These are phyloP conservation scores for Fomitopsis betulina DNA, from an alignment of 1,284 basidiomycete genomes.

Conservation along the genomic window DNA sequence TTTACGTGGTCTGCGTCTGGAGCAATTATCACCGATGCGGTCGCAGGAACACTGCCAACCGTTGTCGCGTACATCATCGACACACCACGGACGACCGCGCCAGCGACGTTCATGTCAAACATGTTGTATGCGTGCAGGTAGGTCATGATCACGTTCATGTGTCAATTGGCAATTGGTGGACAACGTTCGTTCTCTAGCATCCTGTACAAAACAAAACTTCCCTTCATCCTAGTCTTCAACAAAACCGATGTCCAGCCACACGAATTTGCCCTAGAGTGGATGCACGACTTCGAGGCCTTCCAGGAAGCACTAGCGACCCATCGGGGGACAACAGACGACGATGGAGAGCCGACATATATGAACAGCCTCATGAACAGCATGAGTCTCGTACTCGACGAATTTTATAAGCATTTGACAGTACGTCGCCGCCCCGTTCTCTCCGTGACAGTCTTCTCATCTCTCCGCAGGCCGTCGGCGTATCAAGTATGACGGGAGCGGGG, in stretches of 20 bases:
- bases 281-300: slow-evolving; percentile 94
- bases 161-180: not conserved
- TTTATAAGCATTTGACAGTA: slow-evolving; percentile 95
- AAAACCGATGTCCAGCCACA: slow-evolving; percentile 92
- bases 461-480: slow-evolving; percentile 87
- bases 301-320: slow-evolving; percentile 70
- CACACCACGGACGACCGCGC: slow-evolving; percentile 91
- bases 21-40: slow-evolving; percentile 97
- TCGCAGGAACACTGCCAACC: slow-evolving; percentile 90
- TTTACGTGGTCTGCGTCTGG: slow-evolving; percentile 99
- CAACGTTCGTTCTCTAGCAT: slow-evolving; percentile 53
- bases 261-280: slow-evolving; percentile 95
- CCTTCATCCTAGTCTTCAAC: slow-evolving; percentile 98
- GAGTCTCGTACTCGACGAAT: slow-evolving; percentile 97
- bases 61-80: slow-evolving; percentile 98
- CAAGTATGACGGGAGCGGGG: slow-evolving; percentile 92
- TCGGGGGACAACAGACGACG: slow-evolving; percentile 63
- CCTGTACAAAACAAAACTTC: slow-evolving; percentile 96
- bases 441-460: not conserved
- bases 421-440: not conserved
- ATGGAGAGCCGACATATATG: slow-evolving; percentile 96
- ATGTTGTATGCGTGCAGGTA: slow-evolving; percentile 99
- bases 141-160: slow-evolving; percentile 18
- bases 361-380: slow-evolving; percentile 99
- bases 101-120: slow-evolving; percentile 99